phyloP scores from a whole-genome alignment of 2,329 filamentous ascomycete genomes.

The Lachnellula subtilissima region DNA sequence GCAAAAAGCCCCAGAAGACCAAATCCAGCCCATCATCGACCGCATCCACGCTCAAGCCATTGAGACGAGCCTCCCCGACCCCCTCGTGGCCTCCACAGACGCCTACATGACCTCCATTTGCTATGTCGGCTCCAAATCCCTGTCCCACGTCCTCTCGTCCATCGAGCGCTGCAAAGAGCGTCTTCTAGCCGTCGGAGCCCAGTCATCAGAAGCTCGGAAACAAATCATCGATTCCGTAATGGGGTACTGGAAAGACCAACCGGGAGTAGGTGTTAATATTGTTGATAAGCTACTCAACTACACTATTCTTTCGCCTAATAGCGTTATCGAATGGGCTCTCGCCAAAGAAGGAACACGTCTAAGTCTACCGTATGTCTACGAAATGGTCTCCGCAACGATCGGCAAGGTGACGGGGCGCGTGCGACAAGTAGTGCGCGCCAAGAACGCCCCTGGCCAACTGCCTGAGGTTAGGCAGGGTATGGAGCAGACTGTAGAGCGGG shows the following conservation, averaged over 20 bases:
- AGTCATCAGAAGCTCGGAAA: conserved; percentile 68
- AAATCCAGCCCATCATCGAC: conserved; percentile 77
- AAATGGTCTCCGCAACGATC: conserved; percentile 85
- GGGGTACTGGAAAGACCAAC: conserved; percentile 88
- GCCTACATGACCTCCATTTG: conserved; percentile 92
- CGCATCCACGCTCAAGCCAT: conserved; percentile 75
- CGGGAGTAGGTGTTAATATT: conserved; percentile 86
- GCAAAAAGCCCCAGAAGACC: conserved; percentile 79
- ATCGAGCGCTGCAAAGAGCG: conserved; percentile 93
- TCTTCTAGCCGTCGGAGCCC: conserved; percentile 70
- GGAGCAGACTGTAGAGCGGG: conserved; percentile 62
- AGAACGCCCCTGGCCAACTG: conserved; percentile 50
- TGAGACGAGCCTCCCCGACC: conserved; percentile 63
- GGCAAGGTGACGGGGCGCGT: conserved; percentile 85
- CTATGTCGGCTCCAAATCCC: conserved; percentile 88
- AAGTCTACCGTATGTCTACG: conserved; percentile 72
- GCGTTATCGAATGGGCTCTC: conserved; percentile 87
- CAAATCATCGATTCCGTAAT: conserved; percentile 91
- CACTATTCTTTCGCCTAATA: conserved; percentile 80
- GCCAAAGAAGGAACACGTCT: conserved; percentile 57
- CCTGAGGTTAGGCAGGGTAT: conserved; percentile 44
- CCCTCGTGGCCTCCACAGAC: conserved; percentile 81
- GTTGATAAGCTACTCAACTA: conserved; percentile 97
- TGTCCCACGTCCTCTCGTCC: conserved; percentile 91
- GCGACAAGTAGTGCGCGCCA: conserved; percentile 68